Conservation (phyloP, 192 early-diverging fungal species). For the Backusella morwellensis region DNA sequence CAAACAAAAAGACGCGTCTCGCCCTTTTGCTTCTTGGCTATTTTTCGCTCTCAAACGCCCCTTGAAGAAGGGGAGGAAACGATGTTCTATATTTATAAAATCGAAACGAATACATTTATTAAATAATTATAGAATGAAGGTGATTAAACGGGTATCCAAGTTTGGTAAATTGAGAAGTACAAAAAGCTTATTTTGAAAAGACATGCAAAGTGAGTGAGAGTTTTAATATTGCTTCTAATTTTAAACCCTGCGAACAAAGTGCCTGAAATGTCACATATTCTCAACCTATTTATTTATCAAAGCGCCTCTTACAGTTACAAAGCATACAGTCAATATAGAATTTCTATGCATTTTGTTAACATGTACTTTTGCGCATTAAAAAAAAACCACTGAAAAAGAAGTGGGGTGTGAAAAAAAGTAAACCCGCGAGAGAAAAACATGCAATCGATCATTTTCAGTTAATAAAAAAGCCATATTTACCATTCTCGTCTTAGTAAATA, state of each 20-base stretch:
- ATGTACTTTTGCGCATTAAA: not conserved
- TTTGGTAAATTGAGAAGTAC: not conserved
- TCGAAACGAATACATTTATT: not conserved
- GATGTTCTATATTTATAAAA: no score
- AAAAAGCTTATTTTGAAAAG: constrained; percentile 1
- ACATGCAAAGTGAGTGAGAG: not conserved
- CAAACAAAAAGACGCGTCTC: not conserved
- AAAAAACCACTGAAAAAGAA: not conserved
- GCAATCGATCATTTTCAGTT: no score
- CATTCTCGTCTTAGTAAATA: not conserved
- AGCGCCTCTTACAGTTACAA: not conserved
- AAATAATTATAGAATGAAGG: not conserved
- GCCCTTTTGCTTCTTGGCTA: not conserved
- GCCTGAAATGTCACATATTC: not conserved
- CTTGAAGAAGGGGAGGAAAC: no score
- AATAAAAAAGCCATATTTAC: not conserved
- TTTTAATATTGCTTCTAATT: not conserved
- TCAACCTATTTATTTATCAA: not conserved
- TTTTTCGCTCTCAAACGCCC: not conserved
- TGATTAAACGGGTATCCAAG: not conserved
- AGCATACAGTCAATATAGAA: not conserved
- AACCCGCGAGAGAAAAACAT: not conserved
- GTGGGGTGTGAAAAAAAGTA: not conserved
- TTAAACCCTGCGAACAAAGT: not conserved
- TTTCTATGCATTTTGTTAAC: not conserved